Conservation (phyloP, 139 green algal species). For the Gonium pectorale region DNA sequence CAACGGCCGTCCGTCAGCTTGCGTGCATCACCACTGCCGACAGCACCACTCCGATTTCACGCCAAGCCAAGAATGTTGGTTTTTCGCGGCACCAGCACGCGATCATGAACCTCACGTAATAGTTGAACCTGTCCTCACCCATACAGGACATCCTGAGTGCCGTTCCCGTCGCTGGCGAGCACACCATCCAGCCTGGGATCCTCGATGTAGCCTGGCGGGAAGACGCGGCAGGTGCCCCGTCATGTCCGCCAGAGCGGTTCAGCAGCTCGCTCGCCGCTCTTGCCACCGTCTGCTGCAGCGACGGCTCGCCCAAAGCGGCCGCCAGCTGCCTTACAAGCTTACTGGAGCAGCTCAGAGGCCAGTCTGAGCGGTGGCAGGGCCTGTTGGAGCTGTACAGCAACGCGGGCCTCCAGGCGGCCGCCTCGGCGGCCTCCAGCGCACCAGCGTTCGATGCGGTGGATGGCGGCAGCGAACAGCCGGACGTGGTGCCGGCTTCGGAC, state of each 20-base stretch:
- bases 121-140: background rate
- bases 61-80: no score
- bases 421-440: no score
- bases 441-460: no score
- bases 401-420: no score
- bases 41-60: no score
- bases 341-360: background rate
- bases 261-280: background rate
- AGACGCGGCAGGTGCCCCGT: background rate
- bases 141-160: background rate
- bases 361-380: background rate
- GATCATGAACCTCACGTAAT: no score
- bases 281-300: background rate
- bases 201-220: slow-evolving; percentile 1
- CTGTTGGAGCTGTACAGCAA: background rate
- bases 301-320: background rate
- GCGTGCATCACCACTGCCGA: no score
- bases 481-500: background rate
- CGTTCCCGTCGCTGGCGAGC: background rate
- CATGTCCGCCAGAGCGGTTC: background rate
- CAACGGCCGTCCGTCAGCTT: no score
- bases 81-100: no score
- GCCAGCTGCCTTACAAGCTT: background rate
- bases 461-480: no score
- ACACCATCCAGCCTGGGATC: background rate